These are phyloP conservation scores for Serendipita vermifera DNA, from an alignment of 768 basidiomycete species.

Conservation along the genomic window DNA sequence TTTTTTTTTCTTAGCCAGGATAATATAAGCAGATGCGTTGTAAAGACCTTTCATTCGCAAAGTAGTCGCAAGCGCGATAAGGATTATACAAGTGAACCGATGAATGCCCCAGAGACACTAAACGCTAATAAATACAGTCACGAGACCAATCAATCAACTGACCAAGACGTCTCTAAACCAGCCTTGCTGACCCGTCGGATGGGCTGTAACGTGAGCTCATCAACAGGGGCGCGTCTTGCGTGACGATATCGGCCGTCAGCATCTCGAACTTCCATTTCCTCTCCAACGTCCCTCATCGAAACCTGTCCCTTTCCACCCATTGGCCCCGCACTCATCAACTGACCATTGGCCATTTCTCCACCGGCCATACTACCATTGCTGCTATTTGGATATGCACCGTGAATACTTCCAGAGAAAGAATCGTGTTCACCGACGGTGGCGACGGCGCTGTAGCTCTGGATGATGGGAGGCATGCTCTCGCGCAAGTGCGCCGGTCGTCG, in stretches of 20 bases:
- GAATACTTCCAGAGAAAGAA: neutral
- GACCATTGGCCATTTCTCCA: slow-evolving; percentile 5
- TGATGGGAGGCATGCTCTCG: slow-evolving; percentile 56
- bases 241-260: slow-evolving; percentile 75
- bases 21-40: too few relatives aligned
- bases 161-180: slow-evolving; percentile 51
- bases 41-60: too few relatives aligned
- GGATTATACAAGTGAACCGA: too few relatives aligned
- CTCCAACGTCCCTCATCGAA: slow-evolving; percentile 35
- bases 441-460: slow-evolving; percentile 6
- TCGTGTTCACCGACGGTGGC: slow-evolving; percentile 2
- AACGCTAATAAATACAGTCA: too few relatives aligned
- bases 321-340: slow-evolving; percentile 9
- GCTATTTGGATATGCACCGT: neutral
- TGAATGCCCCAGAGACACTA: too few relatives aligned
- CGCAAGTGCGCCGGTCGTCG: slow-evolving; percentile 52
- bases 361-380: neutral
- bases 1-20: too few relatives aligned
- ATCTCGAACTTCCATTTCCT: slow-evolving; percentile 86
- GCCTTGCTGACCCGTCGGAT: slow-evolving; percentile 86
- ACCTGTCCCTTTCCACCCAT: slow-evolving; percentile 2
- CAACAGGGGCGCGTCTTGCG: slow-evolving; percentile 73
- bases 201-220: slow-evolving; percentile 80
- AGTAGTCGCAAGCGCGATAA: too few relatives aligned
- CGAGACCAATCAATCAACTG: neutral